A percentile compares a stretch with the other conserved stretches of the same genome.
Conservation (phyloP, 768 basidiomycete species). For the Leccinum ochraceum region DNA sequence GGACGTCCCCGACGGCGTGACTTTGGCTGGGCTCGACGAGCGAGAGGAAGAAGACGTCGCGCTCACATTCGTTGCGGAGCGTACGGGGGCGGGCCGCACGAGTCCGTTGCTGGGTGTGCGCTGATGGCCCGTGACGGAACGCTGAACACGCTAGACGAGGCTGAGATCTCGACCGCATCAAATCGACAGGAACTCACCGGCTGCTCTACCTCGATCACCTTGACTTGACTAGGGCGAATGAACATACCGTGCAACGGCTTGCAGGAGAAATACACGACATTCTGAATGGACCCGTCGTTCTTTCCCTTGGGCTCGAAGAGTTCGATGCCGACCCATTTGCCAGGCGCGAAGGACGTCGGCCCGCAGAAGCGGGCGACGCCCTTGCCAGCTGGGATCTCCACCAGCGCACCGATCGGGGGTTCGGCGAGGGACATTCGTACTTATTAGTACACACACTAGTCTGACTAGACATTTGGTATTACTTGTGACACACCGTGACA, state of each 20-base stretch:
- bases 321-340: constrained; percentile 96
- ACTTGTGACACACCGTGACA: constrained; percentile 12
- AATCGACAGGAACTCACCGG: constrained; percentile 19
- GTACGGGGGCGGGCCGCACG: constrained; percentile 41
- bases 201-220: constrained; percentile 44
- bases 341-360: constrained; percentile 76
- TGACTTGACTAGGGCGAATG: constrained; percentile 84
- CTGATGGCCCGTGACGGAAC: constrained; percentile 52
- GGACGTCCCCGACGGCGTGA: constrained; percentile 24
- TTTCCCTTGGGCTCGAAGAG: constrained; percentile 83
- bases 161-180: background rate
- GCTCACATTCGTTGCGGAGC: constrained; percentile 37
- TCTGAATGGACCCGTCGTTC: constrained; percentile 91
- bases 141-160: constrained; percentile 28
- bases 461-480: background rate
- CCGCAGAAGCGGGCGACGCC: constrained; percentile 90
- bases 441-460: background rate
- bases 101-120: constrained; percentile 55
- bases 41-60: constrained; percentile 53
- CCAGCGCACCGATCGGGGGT: constrained; percentile 67
- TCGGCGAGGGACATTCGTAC: constrained; percentile 42
- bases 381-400: constrained; percentile 76
- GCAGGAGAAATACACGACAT: constrained; percentile 80
- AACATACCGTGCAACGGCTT: constrained; percentile 81
- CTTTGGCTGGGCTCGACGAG: constrained; percentile 63